These are phyloP conservation scores for Colletotrichum navitas DNA, from an alignment of 2,329 filamentous ascomycete genomes.

Conservation along the genomic window DNA sequence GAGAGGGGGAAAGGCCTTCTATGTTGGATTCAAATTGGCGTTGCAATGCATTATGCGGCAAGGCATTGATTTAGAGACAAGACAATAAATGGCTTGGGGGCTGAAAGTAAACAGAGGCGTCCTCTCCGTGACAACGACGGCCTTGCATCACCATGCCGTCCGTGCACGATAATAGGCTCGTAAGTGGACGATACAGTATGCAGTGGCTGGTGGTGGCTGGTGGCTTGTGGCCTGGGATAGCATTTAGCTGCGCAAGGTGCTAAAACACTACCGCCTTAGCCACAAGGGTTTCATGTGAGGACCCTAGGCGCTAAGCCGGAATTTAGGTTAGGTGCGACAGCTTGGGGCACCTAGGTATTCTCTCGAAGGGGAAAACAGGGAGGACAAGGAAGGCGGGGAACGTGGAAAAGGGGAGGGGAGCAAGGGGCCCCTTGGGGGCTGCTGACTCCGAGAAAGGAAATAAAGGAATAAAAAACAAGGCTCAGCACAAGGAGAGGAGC, in stretches of 20 bases:
- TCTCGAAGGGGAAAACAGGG: conserved; percentile 35
- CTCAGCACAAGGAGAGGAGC: conserved; percentile 7
- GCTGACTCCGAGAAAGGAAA: conserved; percentile 11
- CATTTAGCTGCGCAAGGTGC: conserved; percentile 38
- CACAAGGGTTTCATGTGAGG: conserved; percentile 41
- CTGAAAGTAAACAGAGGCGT: conserved; percentile 41
- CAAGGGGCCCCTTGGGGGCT: conserved; percentile 19
- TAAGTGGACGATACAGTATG: not conserved
- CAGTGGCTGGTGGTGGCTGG: conserved; percentile 31
- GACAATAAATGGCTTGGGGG: conserved; percentile 15
- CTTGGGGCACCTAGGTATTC: no score
- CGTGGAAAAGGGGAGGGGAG: conserved; percentile 40
- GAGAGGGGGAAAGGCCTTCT: not conserved
- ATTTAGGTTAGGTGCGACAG: conserved; percentile 35
- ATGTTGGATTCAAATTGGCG: conserved; percentile 7
- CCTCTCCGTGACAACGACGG: conserved; percentile 46
- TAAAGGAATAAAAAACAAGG: not conserved
- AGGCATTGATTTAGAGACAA: conserved; percentile 22
- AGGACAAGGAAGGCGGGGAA: conserved; percentile 28
- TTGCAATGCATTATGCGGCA: conserved; percentile 16
- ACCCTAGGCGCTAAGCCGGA: conserved; percentile 37
- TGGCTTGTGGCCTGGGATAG: conserved; percentile 35
- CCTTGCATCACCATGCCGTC: conserved; percentile 43
- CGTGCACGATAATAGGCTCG: conserved; percentile 11
- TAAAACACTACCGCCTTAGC: conserved; percentile 7